phyloP scores from a whole-genome alignment of 257 asterid genomes.

The Solanum paucissectum region DNA sequence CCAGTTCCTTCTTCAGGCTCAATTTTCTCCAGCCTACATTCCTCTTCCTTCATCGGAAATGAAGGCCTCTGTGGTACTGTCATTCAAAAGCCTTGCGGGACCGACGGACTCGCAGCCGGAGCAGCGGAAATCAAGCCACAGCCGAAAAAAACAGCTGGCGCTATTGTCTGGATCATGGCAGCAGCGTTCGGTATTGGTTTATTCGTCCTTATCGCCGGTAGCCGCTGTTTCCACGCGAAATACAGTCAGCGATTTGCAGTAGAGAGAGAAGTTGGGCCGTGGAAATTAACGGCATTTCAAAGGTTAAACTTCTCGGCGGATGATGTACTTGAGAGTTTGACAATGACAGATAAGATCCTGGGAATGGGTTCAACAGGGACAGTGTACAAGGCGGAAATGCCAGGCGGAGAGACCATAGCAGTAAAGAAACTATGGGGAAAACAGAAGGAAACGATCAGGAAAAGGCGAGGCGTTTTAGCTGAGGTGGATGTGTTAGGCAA shows the following conservation, averaged over 20 bases:
- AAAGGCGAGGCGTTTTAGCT: slow-evolving; percentile 61
- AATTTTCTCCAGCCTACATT: slow-evolving; percentile 50
- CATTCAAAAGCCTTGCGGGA: slow-evolving; percentile 44
- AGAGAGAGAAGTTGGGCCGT: slow-evolving; percentile 42
- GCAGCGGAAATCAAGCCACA: slow-evolving; percentile 26
- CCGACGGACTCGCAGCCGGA: slow-evolving; percentile 10
- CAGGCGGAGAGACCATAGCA: slow-evolving; percentile 83
- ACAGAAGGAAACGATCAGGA: slow-evolving; percentile 41
- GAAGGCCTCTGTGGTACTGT: slow-evolving; percentile 68
- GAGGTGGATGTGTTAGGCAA: slow-evolving; percentile 89
- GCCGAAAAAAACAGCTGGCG: slow-evolving; percentile 57
- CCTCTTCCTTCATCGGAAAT: slow-evolving; percentile 68
- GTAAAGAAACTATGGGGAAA: slow-evolving; percentile 85
- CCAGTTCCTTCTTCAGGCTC: slow-evolving; percentile 67
- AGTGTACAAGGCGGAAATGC: slow-evolving; percentile 89
- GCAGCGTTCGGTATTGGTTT: slow-evolving; percentile 69
- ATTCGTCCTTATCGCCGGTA: slow-evolving; percentile 44
- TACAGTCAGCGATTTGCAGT: slow-evolving; percentile 30
- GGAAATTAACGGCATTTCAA: slow-evolving; percentile 85
- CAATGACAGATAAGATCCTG: slow-evolving; percentile 42
- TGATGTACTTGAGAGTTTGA: slow-evolving; percentile 54
- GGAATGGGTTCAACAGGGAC: slow-evolving; percentile 91
- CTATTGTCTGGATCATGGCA: slow-evolving; percentile 70
- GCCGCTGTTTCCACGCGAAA: slow-evolving; percentile 43
- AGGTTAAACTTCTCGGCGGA: slow-evolving; percentile 69